Conservation (phyloP, 345 rosid genomes). For the Brassica incana region DNA sequence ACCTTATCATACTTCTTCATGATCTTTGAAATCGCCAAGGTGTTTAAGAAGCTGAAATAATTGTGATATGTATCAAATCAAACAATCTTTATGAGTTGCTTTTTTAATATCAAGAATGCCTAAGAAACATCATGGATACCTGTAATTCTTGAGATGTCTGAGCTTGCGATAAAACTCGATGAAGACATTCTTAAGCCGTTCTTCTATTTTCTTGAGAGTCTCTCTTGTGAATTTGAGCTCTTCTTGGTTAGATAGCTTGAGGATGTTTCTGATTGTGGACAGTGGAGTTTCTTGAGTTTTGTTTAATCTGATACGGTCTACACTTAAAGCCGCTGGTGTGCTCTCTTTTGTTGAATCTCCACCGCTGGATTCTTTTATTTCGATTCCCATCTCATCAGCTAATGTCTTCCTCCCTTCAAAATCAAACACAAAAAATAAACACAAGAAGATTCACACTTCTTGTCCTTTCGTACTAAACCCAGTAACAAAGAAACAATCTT, state of each 20-base stretch:
- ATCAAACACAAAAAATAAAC: background rate
- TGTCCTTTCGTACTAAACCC: background rate
- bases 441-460: background rate
- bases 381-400: slow-evolving; percentile 28
- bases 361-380: slow-evolving; percentile 13
- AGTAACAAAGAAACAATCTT: background rate
- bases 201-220: slow-evolving; percentile 48
- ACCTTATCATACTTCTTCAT: slow-evolving; percentile 61
- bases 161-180: slow-evolving; percentile 45
- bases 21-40: slow-evolving; percentile 47
- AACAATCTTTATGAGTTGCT: background rate
- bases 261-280: slow-evolving; percentile 54
- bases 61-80: background rate
- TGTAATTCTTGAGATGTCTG: slow-evolving; percentile 48
- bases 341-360: background rate
- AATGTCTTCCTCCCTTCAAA: slow-evolving; percentile 31
- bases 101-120: background rate
- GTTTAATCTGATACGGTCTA: slow-evolving; percentile 56
- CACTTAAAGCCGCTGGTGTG: slow-evolving; percentile 39
- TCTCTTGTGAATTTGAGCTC: slow-evolving; percentile 45
- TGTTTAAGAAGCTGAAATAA: slow-evolving; percentile 45
- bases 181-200: slow-evolving; percentile 40
- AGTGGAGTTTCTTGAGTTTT: slow-evolving; percentile 55
- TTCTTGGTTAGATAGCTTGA: slow-evolving; percentile 45
- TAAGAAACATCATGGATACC: slow-evolving; percentile 35